A percentile compares a stretch with the other conserved stretches of the same genome.
Evolutionary conservation across 2,329 filamentous ascomycete genomes (phyloP).

Genomic region (Nemania sp.): DNA sequence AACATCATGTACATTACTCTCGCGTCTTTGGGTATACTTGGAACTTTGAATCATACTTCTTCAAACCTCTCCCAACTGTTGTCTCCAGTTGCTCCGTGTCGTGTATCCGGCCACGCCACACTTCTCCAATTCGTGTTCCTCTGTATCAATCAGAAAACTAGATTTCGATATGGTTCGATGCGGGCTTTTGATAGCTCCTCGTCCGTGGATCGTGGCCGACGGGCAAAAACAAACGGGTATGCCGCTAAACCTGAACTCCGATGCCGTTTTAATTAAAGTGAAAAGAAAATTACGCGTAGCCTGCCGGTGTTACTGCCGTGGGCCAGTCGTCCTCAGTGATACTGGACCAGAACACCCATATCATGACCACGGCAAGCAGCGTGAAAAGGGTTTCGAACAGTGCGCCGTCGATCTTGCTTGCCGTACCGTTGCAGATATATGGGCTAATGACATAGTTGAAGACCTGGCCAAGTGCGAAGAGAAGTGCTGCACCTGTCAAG

Average conservation of each 20-base stretch:
- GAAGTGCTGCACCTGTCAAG: conserved; percentile 70
- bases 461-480: conserved; percentile 91
- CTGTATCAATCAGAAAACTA: conserved; percentile 27
- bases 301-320: conserved; percentile 46
- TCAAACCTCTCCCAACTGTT: conserved; percentile 19
- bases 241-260: conserved; percentile 41
- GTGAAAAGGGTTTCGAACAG: conserved; percentile 95
- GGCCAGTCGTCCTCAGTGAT: conserved; percentile 99
- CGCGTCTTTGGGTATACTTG: conserved; percentile 40
- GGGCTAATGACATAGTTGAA: conserved; percentile 95
- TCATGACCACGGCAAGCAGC: conserved; percentile 75
- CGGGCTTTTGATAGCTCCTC: conserved; percentile 11
- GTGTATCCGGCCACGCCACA: conserved; percentile 28
- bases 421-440: conserved; percentile 83
- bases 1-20: conserved; percentile 43
- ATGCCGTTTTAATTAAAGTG: conserved; percentile 38
- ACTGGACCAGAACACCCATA: conserved; percentile 98
- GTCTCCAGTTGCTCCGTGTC: conserved; percentile 29
- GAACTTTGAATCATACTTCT: conserved; percentile 34
- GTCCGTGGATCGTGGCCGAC: conserved; percentile 27
- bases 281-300: conserved; percentile 45
- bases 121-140: conserved; percentile 20
- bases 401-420: conserved; percentile 87
- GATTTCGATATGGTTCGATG: conserved; percentile 27
- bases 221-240: conserved; percentile 41